Evolutionary conservation across 306 rosid species (phyloP).

Genomic region (Pachyrhizus erosus): DNA sequence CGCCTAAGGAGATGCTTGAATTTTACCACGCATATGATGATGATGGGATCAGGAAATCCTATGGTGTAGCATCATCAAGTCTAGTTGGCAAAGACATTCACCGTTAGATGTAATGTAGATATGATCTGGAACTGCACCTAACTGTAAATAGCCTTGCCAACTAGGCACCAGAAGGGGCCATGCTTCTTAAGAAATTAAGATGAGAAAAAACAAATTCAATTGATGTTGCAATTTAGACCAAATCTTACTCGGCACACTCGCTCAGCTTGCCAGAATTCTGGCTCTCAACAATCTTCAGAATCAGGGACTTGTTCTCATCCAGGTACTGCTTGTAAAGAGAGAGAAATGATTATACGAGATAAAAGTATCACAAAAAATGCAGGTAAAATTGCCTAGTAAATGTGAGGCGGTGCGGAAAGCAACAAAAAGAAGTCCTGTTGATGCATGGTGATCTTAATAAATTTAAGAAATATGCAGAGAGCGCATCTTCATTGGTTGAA

Average conservation of each 20-base stretch:
- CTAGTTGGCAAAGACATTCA: constrained; percentile 12
- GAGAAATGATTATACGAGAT: neutral
- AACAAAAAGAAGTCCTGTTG: neutral
- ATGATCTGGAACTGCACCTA: neutral
- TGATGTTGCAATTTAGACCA: constrained; percentile 16
- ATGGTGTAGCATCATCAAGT: neutral
- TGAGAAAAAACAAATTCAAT: neutral
- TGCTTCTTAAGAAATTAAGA: neutral
- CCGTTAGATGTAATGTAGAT: neutral
- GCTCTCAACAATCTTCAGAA: constrained; percentile 99
- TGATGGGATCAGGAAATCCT: neutral
- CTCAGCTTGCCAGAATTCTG: constrained; percentile 90
- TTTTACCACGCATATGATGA: neutral
- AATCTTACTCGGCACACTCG: constrained; percentile 97
- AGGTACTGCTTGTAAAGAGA: constrained; percentile 72
- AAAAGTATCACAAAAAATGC: neutral
- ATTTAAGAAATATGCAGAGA: neutral
- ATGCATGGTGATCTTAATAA: neutral
- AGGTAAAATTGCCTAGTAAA: neutral
- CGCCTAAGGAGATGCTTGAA: neutral
- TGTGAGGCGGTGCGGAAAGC: neutral
- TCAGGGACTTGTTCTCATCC: constrained; percentile 96
- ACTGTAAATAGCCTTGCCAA: neutral
- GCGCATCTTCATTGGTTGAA: neutral
- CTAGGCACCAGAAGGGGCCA: neutral